A percentile compares a stretch with the other conserved stretches of the same genome.
These are phyloP conservation scores for Athelia sp. DNA, from an alignment of 1,284 basidiomycete species.

Conservation along the genomic window DNA sequence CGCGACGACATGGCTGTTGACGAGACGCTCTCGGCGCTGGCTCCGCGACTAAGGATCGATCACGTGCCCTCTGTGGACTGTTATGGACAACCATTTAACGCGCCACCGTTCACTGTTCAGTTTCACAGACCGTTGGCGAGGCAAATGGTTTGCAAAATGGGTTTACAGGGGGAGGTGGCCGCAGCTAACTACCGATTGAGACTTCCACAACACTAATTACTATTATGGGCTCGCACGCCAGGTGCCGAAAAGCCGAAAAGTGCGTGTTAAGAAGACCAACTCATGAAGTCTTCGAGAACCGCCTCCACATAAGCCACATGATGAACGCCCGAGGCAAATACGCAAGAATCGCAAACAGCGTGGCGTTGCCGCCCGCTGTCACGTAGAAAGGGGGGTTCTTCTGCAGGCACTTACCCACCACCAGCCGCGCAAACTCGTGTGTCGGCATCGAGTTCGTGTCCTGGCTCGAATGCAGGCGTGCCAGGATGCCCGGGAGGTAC, in stretches of 20 bases:
- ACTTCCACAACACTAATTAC: too few species aligned
- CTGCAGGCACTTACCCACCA: conserved; percentile 39
- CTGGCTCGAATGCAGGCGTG: conserved; percentile 50
- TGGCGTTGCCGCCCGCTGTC: conserved; percentile 34
- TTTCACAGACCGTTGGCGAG: too few species aligned
- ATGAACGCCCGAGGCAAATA: conserved; percentile 50
- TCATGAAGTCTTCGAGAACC: conserved; percentile 29
- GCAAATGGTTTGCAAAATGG: too few species aligned
- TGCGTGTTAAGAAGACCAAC: too few species aligned
- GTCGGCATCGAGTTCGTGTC: conserved; percentile 40
- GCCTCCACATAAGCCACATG: conserved; percentile 41
- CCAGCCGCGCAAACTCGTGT: conserved; percentile 41
- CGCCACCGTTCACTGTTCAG: too few species aligned
- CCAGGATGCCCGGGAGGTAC: conserved; percentile 46
- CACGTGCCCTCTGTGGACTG: not conserved
- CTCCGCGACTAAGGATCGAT: not conserved
- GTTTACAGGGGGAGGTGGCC: too few species aligned
- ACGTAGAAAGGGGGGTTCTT: conserved; percentile 39
- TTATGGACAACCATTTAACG: too few species aligned
- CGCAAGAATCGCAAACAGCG: conserved; percentile 35
- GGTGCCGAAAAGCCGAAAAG: too few species aligned
- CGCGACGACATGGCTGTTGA: conserved; percentile 43
- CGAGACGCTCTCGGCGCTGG: not conserved
- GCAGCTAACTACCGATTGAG: too few species aligned
- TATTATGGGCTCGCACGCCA: too few species aligned